Percentiles rank a stretch among this genome's conserved stretches.
phyloP scores from a whole-genome alignment of 2,329 filamentous ascomycete genomes.

The Parafenestella ontariensis region DNA sequence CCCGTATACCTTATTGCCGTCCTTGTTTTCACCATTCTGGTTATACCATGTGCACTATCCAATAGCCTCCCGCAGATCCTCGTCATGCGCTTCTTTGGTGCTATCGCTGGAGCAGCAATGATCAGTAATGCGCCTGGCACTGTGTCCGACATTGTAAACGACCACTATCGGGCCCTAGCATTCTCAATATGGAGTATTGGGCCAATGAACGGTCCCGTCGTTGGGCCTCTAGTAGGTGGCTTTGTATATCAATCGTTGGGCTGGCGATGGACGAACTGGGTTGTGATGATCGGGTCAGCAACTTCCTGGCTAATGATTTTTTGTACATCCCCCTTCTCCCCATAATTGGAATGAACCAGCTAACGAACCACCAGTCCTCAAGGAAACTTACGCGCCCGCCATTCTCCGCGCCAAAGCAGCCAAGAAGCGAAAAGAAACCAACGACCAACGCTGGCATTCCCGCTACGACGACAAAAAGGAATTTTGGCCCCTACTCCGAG shows the following conservation, averaged over 20 bases:
- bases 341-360: constrained; percentile 31
- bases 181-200: constrained; percentile 86
- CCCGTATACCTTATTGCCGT: constrained; percentile 73
- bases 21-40: constrained; percentile 68
- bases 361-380: constrained; percentile 71
- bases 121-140: constrained; percentile 84
- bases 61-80: constrained; percentile 72
- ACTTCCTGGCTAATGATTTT: constrained; percentile 65
- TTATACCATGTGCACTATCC: constrained; percentile 75
- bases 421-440: constrained; percentile 73
- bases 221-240: constrained; percentile 75
- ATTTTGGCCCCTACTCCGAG: constrained; percentile 71
- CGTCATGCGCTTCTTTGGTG: constrained; percentile 76
- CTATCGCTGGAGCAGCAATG: constrained; percentile 78
- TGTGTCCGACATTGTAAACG: constrained; percentile 81
- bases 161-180: constrained; percentile 80
- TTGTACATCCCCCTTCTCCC: constrained; percentile 5
- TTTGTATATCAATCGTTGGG: constrained; percentile 80
- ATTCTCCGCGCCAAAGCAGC: constrained; percentile 75
- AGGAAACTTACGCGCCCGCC: constrained; percentile 81
- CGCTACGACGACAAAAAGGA: constrained; percentile 79
- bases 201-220: constrained; percentile 75
- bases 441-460: constrained; percentile 75
- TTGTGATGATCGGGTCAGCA: constrained; percentile 67
- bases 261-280: constrained; percentile 89